Evolutionary conservation across 257 asterid species (phyloP), one percentile per base, ranked within the genome.

Genomic region (Solanum clarkiae): DNA sequence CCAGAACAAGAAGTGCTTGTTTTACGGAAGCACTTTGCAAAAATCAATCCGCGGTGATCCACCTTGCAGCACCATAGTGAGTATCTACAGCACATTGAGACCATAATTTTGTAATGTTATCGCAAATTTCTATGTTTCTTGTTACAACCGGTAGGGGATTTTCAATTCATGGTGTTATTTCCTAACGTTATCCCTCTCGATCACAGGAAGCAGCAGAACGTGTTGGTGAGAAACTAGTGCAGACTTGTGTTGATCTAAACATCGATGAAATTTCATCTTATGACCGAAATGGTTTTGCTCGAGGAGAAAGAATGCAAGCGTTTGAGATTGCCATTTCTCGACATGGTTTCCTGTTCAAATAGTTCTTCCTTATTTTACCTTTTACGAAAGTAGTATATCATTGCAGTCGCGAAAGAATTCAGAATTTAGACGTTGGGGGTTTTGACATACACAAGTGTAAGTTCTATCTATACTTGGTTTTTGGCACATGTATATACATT

Each of bases 251-350:
- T 6, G 97, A 90, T 83, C 97, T 96, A 84, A 77, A 90, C 88
- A 92, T 96, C 49, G 81, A 89, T 49, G 97, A 96, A 80, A 92
- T 94, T 15, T 93, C 97, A 16, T 86, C 85, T 26, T 95, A 94
- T 85, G 97, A 95, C 89, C 94, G 97, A 75, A 96, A 96, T 86
- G 97, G 99, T 22, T 91, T 94, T 87, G 95, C 98, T 79, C 86
- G 88, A 66, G 98, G 98, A 65, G 98, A 93, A 63, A 89, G 96
- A 66, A 87, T 95, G 91, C 90, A 87, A 86, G 97, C 98, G 65
- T 96, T 95, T 65, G 99, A 96, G 87, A 87, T 91, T 80, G 93
- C 98, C 85, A 88, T 96, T 85, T 89, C 85, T 71, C 90, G 87
- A 51, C 98, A 93, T 88, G 99, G 99, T 24, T 95, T 96, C 92